Evolutionary conservation across 208 protist genomes (phyloP), one percentile per base, ranked within the genome.

Genomic region (Leishmania aethiopica): DNA sequence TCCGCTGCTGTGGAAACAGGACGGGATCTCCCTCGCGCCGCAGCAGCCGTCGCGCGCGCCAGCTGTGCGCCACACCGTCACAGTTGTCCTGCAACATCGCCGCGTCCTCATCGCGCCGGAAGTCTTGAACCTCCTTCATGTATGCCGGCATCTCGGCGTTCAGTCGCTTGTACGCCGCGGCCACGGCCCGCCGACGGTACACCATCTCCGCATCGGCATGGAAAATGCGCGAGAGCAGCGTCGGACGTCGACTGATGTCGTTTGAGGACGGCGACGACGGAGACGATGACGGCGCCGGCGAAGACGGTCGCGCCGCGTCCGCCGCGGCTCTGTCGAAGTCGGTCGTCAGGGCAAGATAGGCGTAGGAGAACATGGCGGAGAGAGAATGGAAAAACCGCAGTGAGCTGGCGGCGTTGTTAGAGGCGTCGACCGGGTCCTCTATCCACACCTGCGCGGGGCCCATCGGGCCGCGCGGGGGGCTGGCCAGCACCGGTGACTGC

Each of bases 361-460:
- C 92, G 77, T 94, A 86, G 1, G 83, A 55, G 80, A 97, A 98
- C 59, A 94, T 78, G 25, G 92, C 94, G 35, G 85, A 73, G 22
- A 98, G 90, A 32, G 88, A 86, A 74, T 94, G 85, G 55, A 94
- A 93, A 72, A 87, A 84, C 17, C 95, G 92, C 78, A 96, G 78
- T 60, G 94, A 97, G 82, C 92, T 95, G 28, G 93, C 92, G 2
- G 92, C 93, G 86, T 98, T 98, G 88, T 97, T 96, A 28, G 84
- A 51, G n/a, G 74, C 15, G 77, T 94, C 92, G 6, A 88, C 88
- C 0, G 95, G 94, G 75, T 97, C 94, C 72, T 93, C 89, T 42
- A 97, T 85, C 64, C 90, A 75, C 22, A 86, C 89, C 84, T 97
- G 93, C 53, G 90, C 60, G 13, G 84, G 84, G 2, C 80, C 80